phyloP scores from a whole-genome alignment of 768 basidiomycete species.

The Amanita muscaria region DNA sequence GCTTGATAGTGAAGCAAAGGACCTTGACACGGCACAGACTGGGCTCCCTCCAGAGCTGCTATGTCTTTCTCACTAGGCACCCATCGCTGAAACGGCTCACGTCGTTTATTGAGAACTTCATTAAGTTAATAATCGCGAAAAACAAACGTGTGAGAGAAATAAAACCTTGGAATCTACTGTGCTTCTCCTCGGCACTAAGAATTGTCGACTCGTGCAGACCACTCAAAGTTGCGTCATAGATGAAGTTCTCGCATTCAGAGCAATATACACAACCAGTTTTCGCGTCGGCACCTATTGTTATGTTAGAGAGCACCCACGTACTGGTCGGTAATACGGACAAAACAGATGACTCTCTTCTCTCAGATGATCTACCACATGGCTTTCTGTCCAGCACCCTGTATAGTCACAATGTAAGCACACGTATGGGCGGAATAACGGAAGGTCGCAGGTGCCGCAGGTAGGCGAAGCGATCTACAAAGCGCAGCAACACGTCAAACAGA shows the following conservation, averaged over 20 bases:
- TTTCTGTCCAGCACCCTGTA: conserved; percentile 59
- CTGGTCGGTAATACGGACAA: conserved; percentile 36
- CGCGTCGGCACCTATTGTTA: conserved; percentile 57
- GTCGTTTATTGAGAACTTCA: conserved; percentile 26
- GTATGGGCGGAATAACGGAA: conserved; percentile 53
- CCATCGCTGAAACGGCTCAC: conserved; percentile 32
- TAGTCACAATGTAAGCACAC: conserved; percentile 67
- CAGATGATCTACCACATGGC: conserved; percentile 53
- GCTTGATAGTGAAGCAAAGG: conserved; percentile 7
- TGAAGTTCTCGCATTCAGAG: conserved; percentile 62
- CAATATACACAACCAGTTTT: conserved; percentile 74
- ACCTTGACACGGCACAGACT: conserved; percentile 70
- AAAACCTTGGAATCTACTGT: conserved; percentile 52
- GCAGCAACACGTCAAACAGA: neutral
- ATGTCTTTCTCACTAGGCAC: conserved; percentile 28
- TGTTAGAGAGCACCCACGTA: neutral
- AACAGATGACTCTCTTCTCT: conserved; percentile 50
- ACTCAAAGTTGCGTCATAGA: conserved; percentile 51
- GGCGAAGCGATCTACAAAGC: conserved; percentile 40
- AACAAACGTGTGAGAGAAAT: neutral
- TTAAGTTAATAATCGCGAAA: neutral
- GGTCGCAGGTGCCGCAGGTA: conserved; percentile 50
- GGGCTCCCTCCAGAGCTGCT: conserved; percentile 39
- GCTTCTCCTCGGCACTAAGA: conserved; percentile 50
- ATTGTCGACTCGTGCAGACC: conserved; percentile 33